These are phyloP conservation scores for Arthrocladium fulminans DNA, from an alignment of 2,329 filamentous ascomycete genomes.

Conservation along the genomic window DNA sequence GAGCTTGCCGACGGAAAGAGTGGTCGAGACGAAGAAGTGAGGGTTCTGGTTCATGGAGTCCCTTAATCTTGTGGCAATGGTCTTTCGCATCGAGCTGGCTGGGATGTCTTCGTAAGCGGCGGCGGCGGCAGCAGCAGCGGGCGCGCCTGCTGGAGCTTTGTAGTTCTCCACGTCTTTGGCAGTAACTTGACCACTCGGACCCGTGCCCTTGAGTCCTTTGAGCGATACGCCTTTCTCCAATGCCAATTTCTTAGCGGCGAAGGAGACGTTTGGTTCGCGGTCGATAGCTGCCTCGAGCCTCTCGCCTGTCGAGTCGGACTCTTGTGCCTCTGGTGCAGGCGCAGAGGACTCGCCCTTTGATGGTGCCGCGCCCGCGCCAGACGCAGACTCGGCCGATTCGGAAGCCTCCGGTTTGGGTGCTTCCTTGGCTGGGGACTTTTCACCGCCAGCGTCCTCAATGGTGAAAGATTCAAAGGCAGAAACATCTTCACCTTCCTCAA, in stretches of 20 bases:
- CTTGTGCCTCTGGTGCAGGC: constrained; percentile 49
- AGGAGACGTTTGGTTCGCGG: constrained; percentile 64
- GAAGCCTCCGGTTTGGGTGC: constrained; percentile 57
- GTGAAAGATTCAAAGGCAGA: constrained; percentile 82
- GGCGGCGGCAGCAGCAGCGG: constrained; percentile 39
- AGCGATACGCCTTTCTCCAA: constrained; percentile 75
- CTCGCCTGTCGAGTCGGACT: constrained; percentile 59
- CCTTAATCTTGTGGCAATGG: constrained; percentile 82
- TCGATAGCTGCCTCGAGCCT: constrained; percentile 76
- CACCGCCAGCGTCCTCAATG: constrained; percentile 81
- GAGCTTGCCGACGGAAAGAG: constrained; percentile 85
- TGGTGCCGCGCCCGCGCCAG: constrained; percentile 51
- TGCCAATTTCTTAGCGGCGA: constrained; percentile 71
- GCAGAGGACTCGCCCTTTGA: constrained; percentile 38
- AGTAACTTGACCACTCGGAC: constrained; percentile 76
- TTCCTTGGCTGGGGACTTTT: constrained; percentile 54
- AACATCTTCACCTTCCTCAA: constrained; percentile 84
- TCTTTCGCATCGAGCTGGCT: constrained; percentile 91
- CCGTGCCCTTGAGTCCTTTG: constrained; percentile 73
- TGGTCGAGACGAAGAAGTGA: constrained; percentile 92
- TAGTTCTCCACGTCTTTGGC: constrained; percentile 90
- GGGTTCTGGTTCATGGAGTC: constrained; percentile 90
- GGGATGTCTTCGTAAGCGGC: constrained; percentile 73
- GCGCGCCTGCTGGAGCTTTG: constrained; percentile 44
- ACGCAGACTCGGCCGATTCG: too few relatives aligned